These are phyloP conservation scores for Lasiodiplodia theobromae DNA, from an alignment of 2,329 filamentous ascomycete species.

Conservation along the genomic window DNA sequence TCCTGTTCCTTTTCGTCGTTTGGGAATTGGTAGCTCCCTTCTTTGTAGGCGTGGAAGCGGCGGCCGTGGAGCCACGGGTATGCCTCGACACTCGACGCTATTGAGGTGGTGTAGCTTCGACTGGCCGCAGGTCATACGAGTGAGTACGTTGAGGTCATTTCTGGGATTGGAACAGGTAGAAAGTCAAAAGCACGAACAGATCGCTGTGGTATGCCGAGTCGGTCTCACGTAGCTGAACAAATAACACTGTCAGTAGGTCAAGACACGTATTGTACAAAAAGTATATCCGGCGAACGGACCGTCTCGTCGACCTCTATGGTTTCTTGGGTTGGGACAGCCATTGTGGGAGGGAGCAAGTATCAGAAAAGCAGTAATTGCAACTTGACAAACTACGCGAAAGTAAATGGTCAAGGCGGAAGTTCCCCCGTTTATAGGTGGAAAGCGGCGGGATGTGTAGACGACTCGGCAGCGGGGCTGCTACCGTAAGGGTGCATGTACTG, in stretches of 20 bases:
- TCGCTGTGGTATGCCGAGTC: slow-evolving; percentile 12
- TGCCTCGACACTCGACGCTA: slow-evolving; percentile 30
- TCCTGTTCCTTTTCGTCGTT: slow-evolving; percentile 29
- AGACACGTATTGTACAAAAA: neutral
- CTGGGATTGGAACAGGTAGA: too few relatives aligned
- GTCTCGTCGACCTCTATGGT: slow-evolving; percentile 19
- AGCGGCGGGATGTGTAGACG: too few relatives aligned
- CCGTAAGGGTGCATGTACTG: too few relatives aligned
- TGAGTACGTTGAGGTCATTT: too few relatives aligned
- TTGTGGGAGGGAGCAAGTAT: neutral
- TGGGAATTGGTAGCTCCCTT: slow-evolving; percentile 39
- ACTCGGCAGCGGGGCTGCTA: too few relatives aligned
- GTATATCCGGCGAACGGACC: neutral
- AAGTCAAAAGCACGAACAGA: slow-evolving; percentile 6
- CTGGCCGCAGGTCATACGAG: too few relatives aligned
- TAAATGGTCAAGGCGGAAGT: too few relatives aligned
- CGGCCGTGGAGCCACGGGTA: slow-evolving; percentile 39
- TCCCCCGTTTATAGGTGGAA: too few relatives aligned
- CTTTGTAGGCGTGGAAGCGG: slow-evolving; percentile 47
- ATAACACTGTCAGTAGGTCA: neutral
- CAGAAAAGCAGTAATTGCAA: too few relatives aligned
- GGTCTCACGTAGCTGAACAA: neutral
- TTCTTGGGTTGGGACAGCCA: slow-evolving; percentile 5
- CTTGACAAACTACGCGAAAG: too few relatives aligned
- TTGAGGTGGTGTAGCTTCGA: slow-evolving; percentile 34